A percentile compares a stretch with the other conserved stretches of the same genome.
These are phyloP conservation scores for Apiospora malaysiana DNA, from an alignment of 2,329 filamentous ascomycete genomes.

Conservation along the genomic window DNA sequence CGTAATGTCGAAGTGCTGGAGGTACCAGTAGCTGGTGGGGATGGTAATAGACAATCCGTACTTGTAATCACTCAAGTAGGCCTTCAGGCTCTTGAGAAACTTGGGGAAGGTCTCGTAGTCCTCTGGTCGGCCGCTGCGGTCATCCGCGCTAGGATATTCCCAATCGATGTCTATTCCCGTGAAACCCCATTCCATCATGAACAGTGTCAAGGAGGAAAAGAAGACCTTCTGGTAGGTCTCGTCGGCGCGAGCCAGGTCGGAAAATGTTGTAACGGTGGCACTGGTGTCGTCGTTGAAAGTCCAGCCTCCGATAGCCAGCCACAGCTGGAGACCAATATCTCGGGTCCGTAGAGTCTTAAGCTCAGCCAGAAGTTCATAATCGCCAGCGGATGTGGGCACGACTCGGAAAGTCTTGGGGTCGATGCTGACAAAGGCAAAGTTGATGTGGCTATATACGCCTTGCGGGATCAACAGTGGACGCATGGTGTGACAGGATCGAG, in stretches of 20 bases:
- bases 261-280: not conserved
- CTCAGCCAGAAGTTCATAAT: conserved; percentile 33
- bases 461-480: not conserved
- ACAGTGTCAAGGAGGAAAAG: not conserved
- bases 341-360: conserved; percentile 41
- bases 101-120: not conserved
- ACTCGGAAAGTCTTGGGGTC: conserved; percentile 39
- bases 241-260: not conserved
- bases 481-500: not conserved
- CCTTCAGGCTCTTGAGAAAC: not conserved
- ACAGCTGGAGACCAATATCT: not conserved
- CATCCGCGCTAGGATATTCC: conserved; percentile 24
- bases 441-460: conserved; percentile 25
- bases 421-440: conserved; percentile 41
- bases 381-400: conserved; percentile 21
- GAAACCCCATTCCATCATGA: conserved; percentile 27
- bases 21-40: conserved; percentile 29
- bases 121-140: not conserved
- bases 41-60: conserved; percentile 28
- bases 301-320: not conserved
- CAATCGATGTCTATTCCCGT: conserved; percentile 28
- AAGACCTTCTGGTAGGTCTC: not conserved
- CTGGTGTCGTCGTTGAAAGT: not conserved
- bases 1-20: conserved; percentile 26
- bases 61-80: not conserved